Conservation (phyloP, 768 basidiomycete genomes). For the Leccinum subtestaceum region DNA sequence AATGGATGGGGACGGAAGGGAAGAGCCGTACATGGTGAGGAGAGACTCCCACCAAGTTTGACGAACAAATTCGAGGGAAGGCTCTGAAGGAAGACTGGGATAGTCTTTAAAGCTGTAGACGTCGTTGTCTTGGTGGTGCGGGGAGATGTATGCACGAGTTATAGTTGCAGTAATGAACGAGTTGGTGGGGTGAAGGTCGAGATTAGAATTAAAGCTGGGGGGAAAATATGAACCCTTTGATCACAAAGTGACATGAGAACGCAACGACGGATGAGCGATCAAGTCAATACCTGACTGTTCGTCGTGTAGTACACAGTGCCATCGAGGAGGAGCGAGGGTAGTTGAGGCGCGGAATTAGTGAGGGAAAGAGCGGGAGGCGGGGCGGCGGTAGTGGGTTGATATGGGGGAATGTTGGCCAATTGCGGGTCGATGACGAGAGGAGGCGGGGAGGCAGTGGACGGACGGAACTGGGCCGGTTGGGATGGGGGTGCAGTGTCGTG, state of each 20-base stretch:
- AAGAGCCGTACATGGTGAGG: slow-evolving; percentile 47
- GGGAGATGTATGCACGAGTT: slow-evolving; percentile 6
- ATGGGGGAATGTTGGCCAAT: slow-evolving; percentile 17
- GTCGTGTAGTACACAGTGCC: slow-evolving; percentile 14
- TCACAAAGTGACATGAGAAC: slow-evolving; percentile 24
- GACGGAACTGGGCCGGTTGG: slow-evolving; percentile 2
- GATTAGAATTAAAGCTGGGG: slow-evolving; percentile 4
- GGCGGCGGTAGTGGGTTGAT: slow-evolving; percentile 6
- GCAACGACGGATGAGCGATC: slow-evolving; percentile 20
- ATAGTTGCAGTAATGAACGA: not conserved
- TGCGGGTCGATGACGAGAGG: slow-evolving; percentile 27
- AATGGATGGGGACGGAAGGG: slow-evolving; percentile 32
- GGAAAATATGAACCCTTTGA: slow-evolving; percentile 21
- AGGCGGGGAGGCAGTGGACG: slow-evolving; percentile 2
- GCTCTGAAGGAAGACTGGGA: slow-evolving; percentile 44
- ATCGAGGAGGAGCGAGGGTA: slow-evolving; percentile 5
- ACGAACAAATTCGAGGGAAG: slow-evolving; percentile 64
- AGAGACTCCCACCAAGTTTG: slow-evolving; percentile 82
- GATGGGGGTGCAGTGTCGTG: not conserved
- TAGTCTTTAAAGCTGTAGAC: slow-evolving; percentile 14
- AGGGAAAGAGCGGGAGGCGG: slow-evolving; percentile 1
- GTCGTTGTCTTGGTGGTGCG: slow-evolving; percentile 11
- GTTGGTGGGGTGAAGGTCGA: slow-evolving; percentile 4
- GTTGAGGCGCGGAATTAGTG: slow-evolving; percentile 7
- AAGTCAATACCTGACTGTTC: slow-evolving; percentile 32